Evolutionary conservation across 1,284 basidiomycete species (phyloP).

Genomic region (Agroathelia rolfsii): DNA sequence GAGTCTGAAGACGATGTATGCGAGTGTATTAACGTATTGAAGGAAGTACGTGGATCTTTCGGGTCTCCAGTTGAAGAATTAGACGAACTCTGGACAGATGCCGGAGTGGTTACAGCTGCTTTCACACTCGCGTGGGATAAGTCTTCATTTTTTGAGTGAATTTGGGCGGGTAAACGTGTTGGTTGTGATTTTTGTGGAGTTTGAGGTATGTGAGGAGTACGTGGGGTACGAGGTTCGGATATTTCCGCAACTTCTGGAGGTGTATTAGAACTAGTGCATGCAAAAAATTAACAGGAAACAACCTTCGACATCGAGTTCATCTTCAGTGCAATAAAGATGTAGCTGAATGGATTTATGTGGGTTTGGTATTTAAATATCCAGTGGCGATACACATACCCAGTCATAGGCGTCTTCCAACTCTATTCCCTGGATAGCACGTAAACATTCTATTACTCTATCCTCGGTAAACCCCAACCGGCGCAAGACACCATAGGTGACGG

Average conservation of each 20-base stretch:
- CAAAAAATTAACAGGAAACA: slow-evolving; percentile 6
- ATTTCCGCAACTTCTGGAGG: slow-evolving; percentile 4
- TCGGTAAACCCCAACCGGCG: slow-evolving; percentile 76
- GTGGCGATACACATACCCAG: slow-evolving; percentile 56
- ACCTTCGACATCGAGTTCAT: slow-evolving; percentile 40
- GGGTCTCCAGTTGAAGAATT: slow-evolving; percentile 6
- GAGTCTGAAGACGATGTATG: slow-evolving; percentile 16
- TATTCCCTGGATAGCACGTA: slow-evolving; percentile 50
- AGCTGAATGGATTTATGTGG: slow-evolving; percentile 37
- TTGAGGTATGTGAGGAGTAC: slow-evolving; percentile 21
- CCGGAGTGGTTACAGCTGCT: slow-evolving; percentile 24
- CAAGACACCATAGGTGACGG: slow-evolving; percentile 77
- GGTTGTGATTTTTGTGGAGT: slow-evolving; percentile 10
- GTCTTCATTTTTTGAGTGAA: slow-evolving; percentile 7
- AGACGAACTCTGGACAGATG: slow-evolving; percentile 21
- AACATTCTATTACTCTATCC: slow-evolving; percentile 59
- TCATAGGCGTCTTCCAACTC: slow-evolving; percentile 89
- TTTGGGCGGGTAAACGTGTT: slow-evolving; percentile 19
- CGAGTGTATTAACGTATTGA: slow-evolving; percentile 16
- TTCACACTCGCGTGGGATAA: slow-evolving; percentile 11
- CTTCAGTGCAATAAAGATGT: slow-evolving; percentile 55
- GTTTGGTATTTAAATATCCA: slow-evolving; percentile 2
- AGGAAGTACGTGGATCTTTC: slow-evolving; percentile 11
- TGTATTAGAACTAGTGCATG: slow-evolving; percentile 6
- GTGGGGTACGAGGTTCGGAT: slow-evolving; percentile 20